These are phyloP conservation scores for Pichia sorboxylosa DNA, from an alignment of 1,139 yeast genomes.

Conservation along the genomic window DNA sequence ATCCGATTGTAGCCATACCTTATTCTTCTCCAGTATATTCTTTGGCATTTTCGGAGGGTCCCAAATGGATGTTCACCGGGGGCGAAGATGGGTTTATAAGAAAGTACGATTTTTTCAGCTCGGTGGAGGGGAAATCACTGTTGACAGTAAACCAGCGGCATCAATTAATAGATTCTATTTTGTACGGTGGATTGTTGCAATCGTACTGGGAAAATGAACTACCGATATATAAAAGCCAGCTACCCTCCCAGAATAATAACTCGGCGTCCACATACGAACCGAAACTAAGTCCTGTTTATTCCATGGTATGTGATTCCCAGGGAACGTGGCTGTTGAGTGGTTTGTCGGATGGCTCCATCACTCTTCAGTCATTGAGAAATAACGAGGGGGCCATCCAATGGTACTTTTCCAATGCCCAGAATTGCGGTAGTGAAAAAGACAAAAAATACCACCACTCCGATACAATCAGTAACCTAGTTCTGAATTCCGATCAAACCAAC, in stretches of 20 bases:
- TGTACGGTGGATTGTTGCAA: conserved; percentile 69
- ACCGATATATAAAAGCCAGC: conserved; percentile 41
- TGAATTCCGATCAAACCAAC: conserved; percentile 48
- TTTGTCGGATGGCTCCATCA: conserved; percentile 72
- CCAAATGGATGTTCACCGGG: conserved; percentile 84
- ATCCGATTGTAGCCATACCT: conserved; percentile 64
- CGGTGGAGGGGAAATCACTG: conserved; percentile 83
- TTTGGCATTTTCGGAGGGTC: conserved; percentile 67
- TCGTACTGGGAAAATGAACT: conserved; percentile 97
- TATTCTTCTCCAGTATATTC: conserved; percentile 63
- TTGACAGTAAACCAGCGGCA: conserved; percentile 88
- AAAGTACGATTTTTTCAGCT: conserved; percentile 74
- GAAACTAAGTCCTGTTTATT: conserved; percentile 69
- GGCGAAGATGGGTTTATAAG: conserved; percentile 94
- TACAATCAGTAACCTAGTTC: conserved; percentile 60
- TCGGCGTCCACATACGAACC: conserved; percentile 34
- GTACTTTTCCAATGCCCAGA: conserved; percentile 35
- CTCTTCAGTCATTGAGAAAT: conserved; percentile 71
- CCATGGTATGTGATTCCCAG: conserved; percentile 72
- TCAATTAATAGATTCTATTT: conserved; percentile 73
- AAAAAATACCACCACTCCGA: conserved; percentile 38
- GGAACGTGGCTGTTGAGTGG: conserved; percentile 85
- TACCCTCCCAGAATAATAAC: conserved; percentile 11
- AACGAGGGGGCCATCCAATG: conserved; percentile 76
- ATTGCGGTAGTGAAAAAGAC: conserved; percentile 21